phyloP scores from a whole-genome alignment of 495 filamentous ascomycete species.

The Trichoderma asperelloides region DNA sequence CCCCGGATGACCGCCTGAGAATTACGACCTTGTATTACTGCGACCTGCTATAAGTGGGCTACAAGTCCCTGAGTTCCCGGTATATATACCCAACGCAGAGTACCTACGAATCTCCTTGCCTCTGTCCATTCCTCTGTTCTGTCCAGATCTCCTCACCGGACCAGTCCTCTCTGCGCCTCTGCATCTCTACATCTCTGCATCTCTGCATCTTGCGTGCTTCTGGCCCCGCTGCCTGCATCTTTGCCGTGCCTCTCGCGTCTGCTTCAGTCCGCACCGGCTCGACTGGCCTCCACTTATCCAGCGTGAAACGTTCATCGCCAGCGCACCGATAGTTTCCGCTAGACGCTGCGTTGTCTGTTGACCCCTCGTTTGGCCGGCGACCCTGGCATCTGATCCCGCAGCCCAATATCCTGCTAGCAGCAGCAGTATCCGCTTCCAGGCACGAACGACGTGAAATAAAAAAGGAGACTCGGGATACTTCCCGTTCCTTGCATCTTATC shows the following conservation, averaged over 20 bases:
- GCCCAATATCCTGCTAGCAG: conserved; percentile 1
- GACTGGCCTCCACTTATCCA: conserved; percentile 1
- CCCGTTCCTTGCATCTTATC: background rate
- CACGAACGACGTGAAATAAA: background rate
- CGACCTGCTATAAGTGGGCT: no score
- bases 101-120: background rate
- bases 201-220: background rate
- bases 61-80: no score
- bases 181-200: background rate
- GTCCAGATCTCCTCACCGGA: background rate
- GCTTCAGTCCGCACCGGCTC: background rate
- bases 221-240: background rate
- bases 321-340: conserved; percentile 1
- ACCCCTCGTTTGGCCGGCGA: background rate
- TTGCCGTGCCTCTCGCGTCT: background rate
- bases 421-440: conserved; percentile 4
- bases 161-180: background rate
- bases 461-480: background rate
- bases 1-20: background rate
- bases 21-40: no score
- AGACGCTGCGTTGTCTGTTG: background rate
- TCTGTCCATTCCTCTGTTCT: background rate
- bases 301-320: background rate
- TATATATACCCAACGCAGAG: no score
- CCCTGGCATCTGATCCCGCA: background rate